phyloP scores from a whole-genome alignment of 352 stramenopile genomes.

The Pythium rishiriense region DNA sequence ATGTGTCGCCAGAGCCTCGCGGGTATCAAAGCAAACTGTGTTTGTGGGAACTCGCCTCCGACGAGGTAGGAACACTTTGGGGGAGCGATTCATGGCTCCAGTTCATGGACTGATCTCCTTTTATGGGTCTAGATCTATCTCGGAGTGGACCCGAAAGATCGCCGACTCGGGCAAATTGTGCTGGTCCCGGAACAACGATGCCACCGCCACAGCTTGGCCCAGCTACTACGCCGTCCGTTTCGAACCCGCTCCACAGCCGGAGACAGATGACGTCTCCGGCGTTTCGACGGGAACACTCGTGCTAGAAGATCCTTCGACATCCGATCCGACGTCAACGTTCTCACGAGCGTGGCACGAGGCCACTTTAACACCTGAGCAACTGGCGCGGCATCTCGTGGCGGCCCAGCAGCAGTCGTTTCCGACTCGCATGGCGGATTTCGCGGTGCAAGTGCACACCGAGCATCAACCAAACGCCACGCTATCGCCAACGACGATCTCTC shows the following conservation, averaged over 20 bases:
- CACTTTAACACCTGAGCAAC: neutral
- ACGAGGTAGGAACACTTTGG: too few relatives aligned
- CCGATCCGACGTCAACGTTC: neutral
- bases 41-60: too few relatives aligned
- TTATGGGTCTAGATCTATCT: too few relatives aligned
- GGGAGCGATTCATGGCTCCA: too few relatives aligned
- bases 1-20: constrained; percentile 4
- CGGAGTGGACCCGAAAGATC: neutral
- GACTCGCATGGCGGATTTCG: neutral
- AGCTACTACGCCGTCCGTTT: constrained; percentile 3
- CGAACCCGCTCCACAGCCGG: neutral
- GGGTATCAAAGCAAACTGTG: too few relatives aligned
- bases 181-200: neutral
- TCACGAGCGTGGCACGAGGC: neutral
- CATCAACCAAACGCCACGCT: neutral
- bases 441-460: neutral
- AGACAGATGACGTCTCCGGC: neutral
- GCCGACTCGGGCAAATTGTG: neutral
- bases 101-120: too few relatives aligned
- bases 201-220: neutral
- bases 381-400: neutral
- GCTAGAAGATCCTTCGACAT: neutral
- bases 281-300: neutral
- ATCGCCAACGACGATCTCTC: neutral
- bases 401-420: neutral